A percentile compares a stretch with the other conserved stretches of the same genome.
Evolutionary conservation across 2,329 filamentous ascomycete species (phyloP).

Genomic region (Exophiala sp.): DNA sequence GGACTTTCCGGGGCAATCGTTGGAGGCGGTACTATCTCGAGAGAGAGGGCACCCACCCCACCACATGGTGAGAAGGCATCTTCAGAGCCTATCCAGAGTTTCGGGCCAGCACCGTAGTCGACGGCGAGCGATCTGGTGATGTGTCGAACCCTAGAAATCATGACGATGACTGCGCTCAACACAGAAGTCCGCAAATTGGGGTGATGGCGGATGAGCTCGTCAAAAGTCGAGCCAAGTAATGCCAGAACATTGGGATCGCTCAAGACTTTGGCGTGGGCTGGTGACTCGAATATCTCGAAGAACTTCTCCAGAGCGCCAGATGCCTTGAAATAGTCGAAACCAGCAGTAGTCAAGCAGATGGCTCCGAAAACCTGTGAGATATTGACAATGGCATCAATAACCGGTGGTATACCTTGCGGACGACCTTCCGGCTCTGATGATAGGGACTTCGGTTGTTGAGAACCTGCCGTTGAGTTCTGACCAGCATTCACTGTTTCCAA

Average conservation of each 20-base stretch:
- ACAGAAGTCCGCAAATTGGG: slow-evolving; percentile 77
- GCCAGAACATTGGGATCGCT: slow-evolving; percentile 71
- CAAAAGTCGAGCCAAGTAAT: slow-evolving; percentile 77
- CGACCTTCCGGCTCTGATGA: slow-evolving; percentile 34
- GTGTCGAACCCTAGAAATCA: slow-evolving; percentile 77
- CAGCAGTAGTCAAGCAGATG: slow-evolving; percentile 84
- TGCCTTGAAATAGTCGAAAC: slow-evolving; percentile 80
- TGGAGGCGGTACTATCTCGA: slow-evolving; percentile 20
- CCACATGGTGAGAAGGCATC: slow-evolving; percentile 61
- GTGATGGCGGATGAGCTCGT: slow-evolving; percentile 92
- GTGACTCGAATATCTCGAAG: slow-evolving; percentile 94
- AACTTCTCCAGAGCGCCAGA: slow-evolving; percentile 81
- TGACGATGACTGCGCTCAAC: slow-evolving; percentile 78
- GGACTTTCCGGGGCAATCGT: slow-evolving; percentile 7
- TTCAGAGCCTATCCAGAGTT: slow-evolving; percentile 63
- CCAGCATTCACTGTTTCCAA: slow-evolving; percentile 63
- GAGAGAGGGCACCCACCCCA: slow-evolving; percentile 34
- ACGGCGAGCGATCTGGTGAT: slow-evolving; percentile 69
- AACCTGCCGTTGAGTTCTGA: slow-evolving; percentile 34
- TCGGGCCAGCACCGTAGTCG: slow-evolving; percentile 70
- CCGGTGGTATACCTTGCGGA: slow-evolving; percentile 76
- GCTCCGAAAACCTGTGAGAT: slow-evolving; percentile 87
- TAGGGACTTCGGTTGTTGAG: slow-evolving; percentile 32
- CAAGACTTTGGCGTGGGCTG: slow-evolving; percentile 81
- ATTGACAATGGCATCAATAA: slow-evolving; percentile 79